phyloP scores from a whole-genome alignment of 2,329 filamentous ascomycete genomes.

The Fusarium sterilihyphosum region DNA sequence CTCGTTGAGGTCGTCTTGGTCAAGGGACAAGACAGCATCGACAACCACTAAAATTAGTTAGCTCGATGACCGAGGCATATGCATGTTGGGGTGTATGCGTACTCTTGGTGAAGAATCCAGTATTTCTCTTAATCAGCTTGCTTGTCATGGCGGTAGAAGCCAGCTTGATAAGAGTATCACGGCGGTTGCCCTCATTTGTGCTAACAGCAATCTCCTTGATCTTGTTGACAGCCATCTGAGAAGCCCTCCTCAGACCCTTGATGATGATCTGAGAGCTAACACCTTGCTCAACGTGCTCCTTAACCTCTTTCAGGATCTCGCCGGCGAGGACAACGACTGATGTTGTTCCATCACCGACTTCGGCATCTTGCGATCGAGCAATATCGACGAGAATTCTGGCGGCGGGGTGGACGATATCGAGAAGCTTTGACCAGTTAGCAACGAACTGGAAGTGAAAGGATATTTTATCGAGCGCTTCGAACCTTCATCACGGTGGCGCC shows the following conservation, averaged over 20 bases:
- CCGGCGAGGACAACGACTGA: constrained; percentile 98
- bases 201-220: constrained; percentile 96
- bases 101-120: constrained; percentile 98
- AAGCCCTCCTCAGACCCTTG: constrained; percentile 91
- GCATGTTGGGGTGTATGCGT: constrained; percentile 44
- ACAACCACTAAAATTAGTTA: constrained; percentile 81
- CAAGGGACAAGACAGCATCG: constrained; percentile 91
- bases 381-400: constrained; percentile 98
- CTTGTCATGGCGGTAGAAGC: constrained; percentile 98
- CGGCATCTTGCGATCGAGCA: constrained; percentile 97
- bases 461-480: constrained; percentile 23
- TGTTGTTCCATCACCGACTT: constrained; percentile 97
- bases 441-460: not conserved
- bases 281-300: constrained; percentile 94
- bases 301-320: constrained; percentile 96
- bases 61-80: constrained; percentile 28
- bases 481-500: constrained; percentile 99
- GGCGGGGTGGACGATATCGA: constrained; percentile 98
- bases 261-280: constrained; percentile 98
- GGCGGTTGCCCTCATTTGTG: constrained; percentile 82
- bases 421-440: constrained; percentile 67
- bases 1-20: constrained; percentile 97
- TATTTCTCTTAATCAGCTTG: constrained; percentile 98
- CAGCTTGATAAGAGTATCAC: constrained; percentile 88
- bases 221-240: constrained; percentile 94